Evolutionary conservation across 371 early-diverging fungal genomes (phyloP).

Genomic region (Syncephalastrum contaminatum): DNA sequence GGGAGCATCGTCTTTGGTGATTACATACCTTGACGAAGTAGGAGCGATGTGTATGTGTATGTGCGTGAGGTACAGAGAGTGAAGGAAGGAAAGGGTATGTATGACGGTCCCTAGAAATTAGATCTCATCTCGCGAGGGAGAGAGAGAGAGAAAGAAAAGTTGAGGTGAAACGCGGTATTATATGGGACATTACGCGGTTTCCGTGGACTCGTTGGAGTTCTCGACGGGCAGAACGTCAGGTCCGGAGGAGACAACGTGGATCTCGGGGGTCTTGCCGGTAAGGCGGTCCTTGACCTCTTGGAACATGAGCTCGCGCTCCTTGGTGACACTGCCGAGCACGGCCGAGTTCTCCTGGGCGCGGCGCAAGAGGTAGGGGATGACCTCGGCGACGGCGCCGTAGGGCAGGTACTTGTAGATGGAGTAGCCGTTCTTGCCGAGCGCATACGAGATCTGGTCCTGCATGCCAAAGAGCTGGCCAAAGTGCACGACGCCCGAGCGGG

Average conservation of each 20-base stretch:
- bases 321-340: slow-evolving; percentile 54
- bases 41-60: background rate
- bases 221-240: too few relatives aligned
- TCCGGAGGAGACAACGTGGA: too few relatives aligned
- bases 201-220: too few relatives aligned
- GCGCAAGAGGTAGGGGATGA: slow-evolving; percentile 92
- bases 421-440: slow-evolving; percentile 76
- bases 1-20: background rate
- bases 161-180: too few relatives aligned
- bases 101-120: too few relatives aligned
- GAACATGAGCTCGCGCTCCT: slow-evolving; percentile 54
- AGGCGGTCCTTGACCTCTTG: slow-evolving; percentile 52
- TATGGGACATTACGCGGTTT: too few relatives aligned
- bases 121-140: too few relatives aligned
- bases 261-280: slow-evolving; percentile 6
- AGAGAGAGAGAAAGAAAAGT: background rate
- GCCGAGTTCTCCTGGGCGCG: slow-evolving; percentile 95
- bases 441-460: slow-evolving; percentile 80
- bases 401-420: slow-evolving; percentile 91
- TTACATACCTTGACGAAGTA: too few relatives aligned
- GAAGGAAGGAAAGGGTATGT: background rate
- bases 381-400: slow-evolving; percentile 81
- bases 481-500: slow-evolving; percentile 68
- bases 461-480: slow-evolving; percentile 95
- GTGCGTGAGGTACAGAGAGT: background rate